phyloP scores from a whole-genome alignment of 345 rosid species.

The Erodium maritimum region DNA sequence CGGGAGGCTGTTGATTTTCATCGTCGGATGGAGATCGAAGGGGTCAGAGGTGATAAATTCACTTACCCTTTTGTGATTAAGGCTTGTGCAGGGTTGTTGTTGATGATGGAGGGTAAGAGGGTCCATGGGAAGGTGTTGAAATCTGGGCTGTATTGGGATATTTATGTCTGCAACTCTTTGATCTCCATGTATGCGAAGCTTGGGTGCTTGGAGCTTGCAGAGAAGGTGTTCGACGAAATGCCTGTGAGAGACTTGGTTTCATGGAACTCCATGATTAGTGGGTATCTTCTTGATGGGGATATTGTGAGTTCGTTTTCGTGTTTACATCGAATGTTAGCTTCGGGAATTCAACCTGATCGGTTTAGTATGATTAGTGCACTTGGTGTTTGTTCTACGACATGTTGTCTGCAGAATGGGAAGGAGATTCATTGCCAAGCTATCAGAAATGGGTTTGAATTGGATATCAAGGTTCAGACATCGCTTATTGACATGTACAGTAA shows the following conservation, averaged over 20 bases:
- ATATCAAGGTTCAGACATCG: conserved; percentile 52
- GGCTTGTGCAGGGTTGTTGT: conserved; percentile 36
- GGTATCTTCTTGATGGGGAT: conserved; percentile 45
- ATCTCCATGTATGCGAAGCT: conserved; percentile 47
- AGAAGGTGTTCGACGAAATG: conserved; percentile 61
- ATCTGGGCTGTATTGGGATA: conserved; percentile 41
- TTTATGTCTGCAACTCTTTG: conserved; percentile 58
- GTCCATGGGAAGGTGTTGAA: conserved; percentile 46
- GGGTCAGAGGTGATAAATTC: conserved; percentile 34
- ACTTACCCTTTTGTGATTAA: conserved; percentile 66
- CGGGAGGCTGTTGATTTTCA: conserved; percentile 30
- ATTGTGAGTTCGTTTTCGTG: conserved; percentile 25
- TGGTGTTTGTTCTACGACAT: conserved; percentile 37
- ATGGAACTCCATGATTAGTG: conserved; percentile 72
- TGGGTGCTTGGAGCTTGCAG: conserved; percentile 31
- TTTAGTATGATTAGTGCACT: conserved; percentile 41
- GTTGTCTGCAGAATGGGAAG: conserved; percentile 33
- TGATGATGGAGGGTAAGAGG: conserved; percentile 33
- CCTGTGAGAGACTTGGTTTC: conserved; percentile 53
- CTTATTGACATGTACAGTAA: conserved; percentile 61
- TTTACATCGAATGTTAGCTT: conserved; percentile 34
- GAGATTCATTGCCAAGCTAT: conserved; percentile 63
- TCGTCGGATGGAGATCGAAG: conserved; percentile 34
- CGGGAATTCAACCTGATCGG: conserved; percentile 36
- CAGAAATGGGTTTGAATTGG: conserved; percentile 31